phyloP scores from a whole-genome alignment of 176 grass and related monocot genomes.

The Hordeum vulgare region DNA sequence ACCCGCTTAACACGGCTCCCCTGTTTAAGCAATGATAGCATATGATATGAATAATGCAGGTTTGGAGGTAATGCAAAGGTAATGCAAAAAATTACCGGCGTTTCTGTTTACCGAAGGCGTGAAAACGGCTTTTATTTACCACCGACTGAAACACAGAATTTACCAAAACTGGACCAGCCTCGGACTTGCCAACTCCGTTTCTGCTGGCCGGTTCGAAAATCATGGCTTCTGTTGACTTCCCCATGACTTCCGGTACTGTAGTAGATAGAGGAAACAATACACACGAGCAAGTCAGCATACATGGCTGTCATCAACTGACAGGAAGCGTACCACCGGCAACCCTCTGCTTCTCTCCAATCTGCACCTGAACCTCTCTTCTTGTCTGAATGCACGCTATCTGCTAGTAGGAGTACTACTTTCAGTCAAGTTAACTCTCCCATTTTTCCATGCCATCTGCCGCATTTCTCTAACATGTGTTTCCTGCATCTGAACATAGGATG shows the following conservation, averaged over 20 bases:
- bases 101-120: not conserved
- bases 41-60: too few species aligned
- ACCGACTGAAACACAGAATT: not conserved
- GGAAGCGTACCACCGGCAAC: not conserved
- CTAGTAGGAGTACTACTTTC: not conserved
- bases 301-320: slow-evolving; percentile 19
- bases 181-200: not conserved
- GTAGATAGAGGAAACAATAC: not conserved
- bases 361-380: not conserved
- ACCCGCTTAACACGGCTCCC: not conserved
- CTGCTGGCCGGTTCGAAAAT: not conserved
- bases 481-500: not conserved
- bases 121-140: not conserved
- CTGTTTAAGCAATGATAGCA: not conserved
- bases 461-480: not conserved
- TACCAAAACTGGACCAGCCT: not conserved
- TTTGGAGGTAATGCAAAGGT: too few species aligned
- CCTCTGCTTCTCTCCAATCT: not conserved
- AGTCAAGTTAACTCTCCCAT: not conserved
- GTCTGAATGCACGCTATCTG: not conserved
- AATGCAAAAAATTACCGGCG: not conserved
- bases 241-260: not conserved
- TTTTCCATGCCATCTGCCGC: not conserved
- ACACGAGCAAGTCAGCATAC: not conserved
- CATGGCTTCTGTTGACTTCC: not conserved